Evolutionary conservation across 192 early-diverging fungal genomes (phyloP).

Genomic region (Haplosporangium gracile): DNA sequence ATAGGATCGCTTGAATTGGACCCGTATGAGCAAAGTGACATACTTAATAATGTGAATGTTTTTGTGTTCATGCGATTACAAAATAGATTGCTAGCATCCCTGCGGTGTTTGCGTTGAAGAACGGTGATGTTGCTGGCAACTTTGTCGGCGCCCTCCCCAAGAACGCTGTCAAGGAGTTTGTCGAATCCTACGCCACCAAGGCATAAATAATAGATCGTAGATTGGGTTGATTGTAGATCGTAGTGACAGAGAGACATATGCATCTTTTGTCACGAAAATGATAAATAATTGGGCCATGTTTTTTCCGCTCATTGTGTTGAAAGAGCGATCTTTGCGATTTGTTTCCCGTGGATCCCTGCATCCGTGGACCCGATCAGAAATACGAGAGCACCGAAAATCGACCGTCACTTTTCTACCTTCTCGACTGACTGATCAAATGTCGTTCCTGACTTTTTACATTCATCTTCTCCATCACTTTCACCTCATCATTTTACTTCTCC

Average conservation of each 20-base stretch:
- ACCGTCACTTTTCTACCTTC: not conserved
- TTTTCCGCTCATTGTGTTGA: too few relatives aligned
- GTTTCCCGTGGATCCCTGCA: not conserved
- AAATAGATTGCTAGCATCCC: constrained; percentile 76
- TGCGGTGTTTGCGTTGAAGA: constrained; percentile 79
- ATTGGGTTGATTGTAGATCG: too few relatives aligned
- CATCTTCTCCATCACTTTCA: not conserved
- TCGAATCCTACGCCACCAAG: constrained; percentile 50
- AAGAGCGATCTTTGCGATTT: too few relatives aligned
- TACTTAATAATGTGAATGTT: too few relatives aligned
- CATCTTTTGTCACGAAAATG: not conserved
- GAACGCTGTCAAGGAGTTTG: constrained; percentile 69
- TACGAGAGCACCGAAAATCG: not conserved
- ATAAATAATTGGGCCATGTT: too few relatives aligned
- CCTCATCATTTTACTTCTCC: not conserved
- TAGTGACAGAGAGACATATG: not conserved
- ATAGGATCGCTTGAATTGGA: too few relatives aligned
- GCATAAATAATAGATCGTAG: constrained; percentile 8
- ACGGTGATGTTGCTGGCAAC: constrained; percentile 69
- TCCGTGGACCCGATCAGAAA: not conserved
- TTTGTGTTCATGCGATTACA: too few relatives aligned
- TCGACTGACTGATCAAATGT: not conserved
- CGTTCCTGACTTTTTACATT: not conserved
- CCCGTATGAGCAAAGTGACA: too few relatives aligned
- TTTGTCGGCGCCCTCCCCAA: constrained; percentile 75